Evolutionary conservation across 2,329 filamentous ascomycete species (phyloP), one percentile per base, ranked within the genome.

Genomic region (Fusarium pseudograminearum): DNA sequence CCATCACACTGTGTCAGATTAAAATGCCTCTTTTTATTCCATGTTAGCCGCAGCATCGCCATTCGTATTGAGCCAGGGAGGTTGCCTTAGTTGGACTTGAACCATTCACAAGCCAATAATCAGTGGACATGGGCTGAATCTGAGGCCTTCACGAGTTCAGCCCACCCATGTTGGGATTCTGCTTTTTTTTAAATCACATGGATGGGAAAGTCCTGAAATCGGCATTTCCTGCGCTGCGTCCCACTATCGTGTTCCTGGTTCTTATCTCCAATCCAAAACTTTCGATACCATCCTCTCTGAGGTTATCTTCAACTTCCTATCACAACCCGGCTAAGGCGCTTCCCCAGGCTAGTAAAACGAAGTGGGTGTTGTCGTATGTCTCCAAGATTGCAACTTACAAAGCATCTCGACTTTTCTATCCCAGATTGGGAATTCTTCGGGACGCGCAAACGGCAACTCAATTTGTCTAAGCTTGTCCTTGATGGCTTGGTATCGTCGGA

Each of bases 1-100:
- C 45, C 24, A 46, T 28, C 53, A 66, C 69, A 72, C 69, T 72
- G 69, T 72, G 69, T 46, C 51, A 54, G 62, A 56, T 53, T 56
- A 67, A 67, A 61, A 57, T 63, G 9, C 45, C 54, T 48, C 63
- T 57, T 55, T 53, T 56, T 44, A n/a, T 61, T 51, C 41, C 51
- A 40, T 66, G 46, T 69, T 42, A 63, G 68, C 61, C 42, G 61
- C 55, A 36, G 52, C 67, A 67, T 48, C 42, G 14, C 48, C 48
- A 41, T 52, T 70, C 62, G 54, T 59, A 65, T 60, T 33, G 42
- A 45, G 10, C 40, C 60, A 66, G 42, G 65, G 61, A 66, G 54
- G 47, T 42, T 51, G 36, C 38, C 46, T 41, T 24, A 38, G 34
- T 50, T 56, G 57, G 42, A 36, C 46, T 45, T 22, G 44, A 66